Evolutionary conservation across 1,284 basidiomycete genomes (phyloP).

Genomic region (Mrakiaceae sp.): DNA sequence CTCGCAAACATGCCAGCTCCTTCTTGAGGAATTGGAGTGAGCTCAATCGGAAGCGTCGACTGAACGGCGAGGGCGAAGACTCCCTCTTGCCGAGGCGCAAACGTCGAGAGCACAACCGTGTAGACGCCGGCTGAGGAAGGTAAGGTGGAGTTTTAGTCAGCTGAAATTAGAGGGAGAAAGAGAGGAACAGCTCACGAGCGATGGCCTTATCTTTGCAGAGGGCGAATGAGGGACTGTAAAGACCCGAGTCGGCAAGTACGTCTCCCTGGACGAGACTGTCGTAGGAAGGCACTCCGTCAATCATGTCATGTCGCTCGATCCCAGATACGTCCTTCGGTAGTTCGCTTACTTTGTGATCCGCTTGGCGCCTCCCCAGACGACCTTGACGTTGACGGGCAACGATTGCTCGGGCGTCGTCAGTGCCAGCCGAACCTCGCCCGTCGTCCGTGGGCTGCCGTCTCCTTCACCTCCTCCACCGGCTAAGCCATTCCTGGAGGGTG

Average conservation of each 20-base stretch:
- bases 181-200: slow-evolving; percentile 40
- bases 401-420: too few relatives aligned
- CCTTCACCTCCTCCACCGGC: too few relatives aligned
- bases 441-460: slow-evolving; percentile 44
- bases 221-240: slow-evolving; percentile 70
- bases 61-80: slow-evolving; percentile 53
- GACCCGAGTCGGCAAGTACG: slow-evolving; percentile 58
- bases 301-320: neutral
- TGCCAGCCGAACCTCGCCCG: slow-evolving; percentile 32
- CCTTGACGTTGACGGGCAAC: slow-evolving; percentile 60
- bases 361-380: slow-evolving; percentile 63
- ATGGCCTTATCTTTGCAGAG: slow-evolving; percentile 43
- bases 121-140: slow-evolving; percentile 56
- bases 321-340: neutral
- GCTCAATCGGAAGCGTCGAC: slow-evolving; percentile 41
- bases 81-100: slow-evolving; percentile 58
- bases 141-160: neutral
- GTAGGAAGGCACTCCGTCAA: neutral
- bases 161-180: slow-evolving; percentile 7
- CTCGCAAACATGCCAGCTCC: slow-evolving; percentile 83
- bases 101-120: slow-evolving; percentile 69
- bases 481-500: too few relatives aligned
- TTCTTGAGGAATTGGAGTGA: slow-evolving; percentile 48
- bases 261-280: slow-evolving; percentile 46
- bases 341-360: slow-evolving; percentile 57